Evolutionary conservation across 352 stramenopile species (phyloP).

Genomic region (Phytopythium chamaehyphon): DNA sequence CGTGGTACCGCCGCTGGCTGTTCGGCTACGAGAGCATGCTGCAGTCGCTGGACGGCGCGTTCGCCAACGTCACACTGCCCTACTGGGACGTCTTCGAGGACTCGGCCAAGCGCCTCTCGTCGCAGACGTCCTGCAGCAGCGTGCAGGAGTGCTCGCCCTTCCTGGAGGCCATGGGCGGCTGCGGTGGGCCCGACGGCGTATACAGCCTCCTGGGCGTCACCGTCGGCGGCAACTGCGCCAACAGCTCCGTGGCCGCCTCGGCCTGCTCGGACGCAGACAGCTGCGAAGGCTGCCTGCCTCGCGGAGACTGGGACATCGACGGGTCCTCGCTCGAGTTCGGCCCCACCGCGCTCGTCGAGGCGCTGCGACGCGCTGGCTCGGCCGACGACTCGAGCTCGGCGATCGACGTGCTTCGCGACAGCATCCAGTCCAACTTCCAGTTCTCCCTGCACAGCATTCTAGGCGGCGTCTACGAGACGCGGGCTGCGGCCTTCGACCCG

Average conservation of each 20-base stretch:
- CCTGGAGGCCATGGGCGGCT: constrained; percentile 54
- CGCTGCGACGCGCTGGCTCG: constrained; percentile 36
- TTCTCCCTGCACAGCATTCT: constrained; percentile 38
- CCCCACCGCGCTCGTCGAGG: constrained; percentile 53
- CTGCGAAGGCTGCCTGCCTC: constrained; percentile 59
- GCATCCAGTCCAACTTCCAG: constrained; percentile 35
- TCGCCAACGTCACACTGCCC: constrained; percentile 46
- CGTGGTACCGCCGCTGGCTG: constrained; percentile 69
- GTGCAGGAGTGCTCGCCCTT: constrained; percentile 43
- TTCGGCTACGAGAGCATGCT: constrained; percentile 73
- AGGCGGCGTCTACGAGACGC: constrained; percentile 35
- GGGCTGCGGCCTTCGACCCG: constrained; percentile 36
- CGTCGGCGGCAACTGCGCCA: constrained; percentile 50
- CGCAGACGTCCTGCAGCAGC: constrained; percentile 25
- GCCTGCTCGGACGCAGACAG: constrained; percentile 33
- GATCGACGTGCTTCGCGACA: constrained; percentile 29
- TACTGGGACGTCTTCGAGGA: constrained; percentile 70
- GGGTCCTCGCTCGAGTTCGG: constrained; percentile 64
- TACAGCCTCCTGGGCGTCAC: constrained; percentile 28
- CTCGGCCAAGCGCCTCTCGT: constrained; percentile 43
- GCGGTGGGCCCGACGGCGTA: constrained; percentile 24
- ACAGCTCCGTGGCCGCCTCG: constrained; percentile 34
- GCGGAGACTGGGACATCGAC: constrained; percentile 61
- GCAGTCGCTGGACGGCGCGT: constrained; percentile 35
- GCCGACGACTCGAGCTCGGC: constrained; percentile 11